Percentiles rank a stretch among this genome's conserved stretches.
Evolutionary conservation across 2,329 filamentous ascomycete genomes (phyloP).

Genomic region (Cladosporium velox): DNA sequence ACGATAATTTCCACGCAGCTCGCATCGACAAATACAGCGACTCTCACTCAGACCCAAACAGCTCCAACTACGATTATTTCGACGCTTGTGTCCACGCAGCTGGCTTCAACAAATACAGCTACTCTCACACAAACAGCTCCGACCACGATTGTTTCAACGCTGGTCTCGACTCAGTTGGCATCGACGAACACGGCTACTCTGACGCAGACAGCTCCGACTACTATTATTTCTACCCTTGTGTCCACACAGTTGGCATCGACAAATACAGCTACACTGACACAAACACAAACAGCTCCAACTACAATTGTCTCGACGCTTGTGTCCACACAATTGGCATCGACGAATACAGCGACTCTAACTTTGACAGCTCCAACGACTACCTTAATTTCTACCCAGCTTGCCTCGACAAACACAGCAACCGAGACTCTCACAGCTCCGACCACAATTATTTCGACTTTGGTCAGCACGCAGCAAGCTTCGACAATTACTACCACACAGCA

Average conservation of each 20-base stretch:
- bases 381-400: background rate
- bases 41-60: background rate
- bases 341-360: background rate
- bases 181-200: no score
- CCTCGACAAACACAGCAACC: background rate
- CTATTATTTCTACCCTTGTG: background rate
- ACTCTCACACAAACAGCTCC: no score
- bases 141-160: no score
- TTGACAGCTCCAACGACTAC: background rate
- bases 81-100: no score
- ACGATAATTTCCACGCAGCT: conserved; percentile 9
- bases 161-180: no score
- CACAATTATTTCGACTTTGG: background rate
- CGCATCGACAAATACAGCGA: conserved; percentile 2
- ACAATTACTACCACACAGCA: no score
- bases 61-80: no score
- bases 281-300: background rate
- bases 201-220: background rate
- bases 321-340: background rate
- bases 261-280: background rate
- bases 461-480: background rate
- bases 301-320: background rate
- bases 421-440: background rate
- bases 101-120: no score
- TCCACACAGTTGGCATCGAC: conserved; percentile 5